Evolutionary conservation across 768 basidiomycete genomes (phyloP).

Genomic region (Asterophora lycoperdoides): DNA sequence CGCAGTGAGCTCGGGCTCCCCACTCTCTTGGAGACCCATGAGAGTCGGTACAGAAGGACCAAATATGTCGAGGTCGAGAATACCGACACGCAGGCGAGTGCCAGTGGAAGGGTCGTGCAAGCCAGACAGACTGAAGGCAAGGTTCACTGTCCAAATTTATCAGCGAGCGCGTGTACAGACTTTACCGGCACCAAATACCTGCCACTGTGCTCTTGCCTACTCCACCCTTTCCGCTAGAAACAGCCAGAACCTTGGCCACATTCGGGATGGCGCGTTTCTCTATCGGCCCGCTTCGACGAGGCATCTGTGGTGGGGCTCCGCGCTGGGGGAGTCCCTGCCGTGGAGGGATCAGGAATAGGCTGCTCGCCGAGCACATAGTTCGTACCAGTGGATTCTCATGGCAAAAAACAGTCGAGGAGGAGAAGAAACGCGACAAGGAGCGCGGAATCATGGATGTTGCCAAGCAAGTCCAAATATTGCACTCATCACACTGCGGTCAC

Average conservation of each 20-base stretch:
- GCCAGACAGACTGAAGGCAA: slow-evolving; percentile 70
- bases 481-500: slow-evolving; percentile 12
- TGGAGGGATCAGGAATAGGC: background rate
- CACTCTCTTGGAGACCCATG: slow-evolving; percentile 78
- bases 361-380: background rate
- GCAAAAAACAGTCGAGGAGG: background rate
- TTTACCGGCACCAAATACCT: slow-evolving; percentile 41
- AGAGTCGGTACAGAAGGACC: slow-evolving; percentile 92
- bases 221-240: slow-evolving; percentile 93
- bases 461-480: slow-evolving; percentile 2
- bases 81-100: slow-evolving; percentile 62
- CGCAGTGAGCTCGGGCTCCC: slow-evolving; percentile 73
- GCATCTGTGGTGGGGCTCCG: slow-evolving; percentile 51
- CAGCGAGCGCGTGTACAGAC: too few species aligned
- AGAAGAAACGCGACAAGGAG: slow-evolving; percentile 8
- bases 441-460: background rate
- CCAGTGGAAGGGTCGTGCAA: slow-evolving; percentile 31
- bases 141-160: slow-evolving; percentile 53
- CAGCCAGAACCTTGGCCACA: slow-evolving; percentile 76
- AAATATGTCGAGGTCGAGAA: slow-evolving; percentile 94
- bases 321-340: slow-evolving; percentile 27
- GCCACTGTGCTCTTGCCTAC: slow-evolving; percentile 88
- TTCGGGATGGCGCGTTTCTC: slow-evolving; percentile 59
- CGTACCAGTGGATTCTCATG: slow-evolving; percentile 21
- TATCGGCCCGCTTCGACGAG: slow-evolving; percentile 50